These are phyloP conservation scores for Phytophthora europaea DNA, from an alignment of 352 stramenopile genomes.

Conservation along the genomic window DNA sequence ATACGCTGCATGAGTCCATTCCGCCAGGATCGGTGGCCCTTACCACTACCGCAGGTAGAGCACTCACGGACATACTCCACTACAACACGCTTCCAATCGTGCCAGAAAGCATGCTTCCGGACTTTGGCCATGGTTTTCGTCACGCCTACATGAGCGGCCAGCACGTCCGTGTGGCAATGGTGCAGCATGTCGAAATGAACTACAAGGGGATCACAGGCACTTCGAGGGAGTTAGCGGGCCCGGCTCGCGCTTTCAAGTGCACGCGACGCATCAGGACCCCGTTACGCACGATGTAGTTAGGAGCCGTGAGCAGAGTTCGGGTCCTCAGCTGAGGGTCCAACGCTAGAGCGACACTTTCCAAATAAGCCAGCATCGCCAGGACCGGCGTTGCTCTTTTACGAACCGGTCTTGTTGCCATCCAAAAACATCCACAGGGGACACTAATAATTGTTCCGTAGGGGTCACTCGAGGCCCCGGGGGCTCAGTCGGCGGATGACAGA, in stretches of 20 bases:
- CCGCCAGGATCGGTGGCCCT: constrained; percentile 11
- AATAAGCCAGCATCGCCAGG: neutral
- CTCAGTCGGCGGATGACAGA: neutral
- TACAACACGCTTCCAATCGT: no score
- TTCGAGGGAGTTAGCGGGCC: neutral
- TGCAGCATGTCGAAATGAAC: neutral
- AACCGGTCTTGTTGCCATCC: neutral
- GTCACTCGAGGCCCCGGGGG: no score
- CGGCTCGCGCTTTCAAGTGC: neutral
- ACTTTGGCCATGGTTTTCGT: constrained; percentile 2
- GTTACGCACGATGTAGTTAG: neutral
- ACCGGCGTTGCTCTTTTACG: neutral
- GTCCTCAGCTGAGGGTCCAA: neutral
- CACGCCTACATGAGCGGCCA: neutral
- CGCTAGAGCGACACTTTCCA: neutral
- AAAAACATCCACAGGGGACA: neutral
- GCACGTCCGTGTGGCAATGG: neutral
- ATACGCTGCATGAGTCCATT: constrained; percentile 14
- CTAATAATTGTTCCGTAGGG: neutral
- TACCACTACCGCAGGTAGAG: neutral
- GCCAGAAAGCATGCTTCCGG: no score
- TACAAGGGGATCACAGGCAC: neutral
- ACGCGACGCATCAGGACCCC: neutral
- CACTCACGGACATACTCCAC: no score
- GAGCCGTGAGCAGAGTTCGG: neutral